These are phyloP conservation scores for Cordyceps farinosa DNA, from an alignment of 2,329 filamentous ascomycete species.

Conservation along the genomic window DNA sequence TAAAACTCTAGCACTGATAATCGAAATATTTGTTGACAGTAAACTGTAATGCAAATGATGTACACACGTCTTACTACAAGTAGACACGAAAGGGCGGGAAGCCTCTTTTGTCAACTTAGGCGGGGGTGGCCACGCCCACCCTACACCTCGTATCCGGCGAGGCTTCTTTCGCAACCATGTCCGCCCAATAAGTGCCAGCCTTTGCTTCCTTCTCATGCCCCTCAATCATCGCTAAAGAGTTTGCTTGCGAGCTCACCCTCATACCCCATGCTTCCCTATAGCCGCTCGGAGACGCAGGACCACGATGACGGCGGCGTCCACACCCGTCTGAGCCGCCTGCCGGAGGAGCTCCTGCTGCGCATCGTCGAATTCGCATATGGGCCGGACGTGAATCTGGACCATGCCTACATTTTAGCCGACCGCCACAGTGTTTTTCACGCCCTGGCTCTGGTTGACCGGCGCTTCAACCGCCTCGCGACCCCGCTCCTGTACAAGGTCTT, in stretches of 20 bases:
- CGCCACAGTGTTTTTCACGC: conserved; percentile 1
- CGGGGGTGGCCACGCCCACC: neutral
- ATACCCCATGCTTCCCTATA: neutral
- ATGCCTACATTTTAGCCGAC: neutral
- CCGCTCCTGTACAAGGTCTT: conserved; percentile 5
- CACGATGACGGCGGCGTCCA: neutral
- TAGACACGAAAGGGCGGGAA: neutral
- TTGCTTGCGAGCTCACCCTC: neutral
- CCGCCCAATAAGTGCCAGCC: neutral
- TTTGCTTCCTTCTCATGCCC: neutral
- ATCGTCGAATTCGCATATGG: conserved; percentile 3
- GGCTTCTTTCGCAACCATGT: neutral
- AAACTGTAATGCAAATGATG: neutral
- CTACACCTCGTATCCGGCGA: neutral
- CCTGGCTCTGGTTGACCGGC: neutral
- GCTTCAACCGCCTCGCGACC: conserved; percentile 1
- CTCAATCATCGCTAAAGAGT: neutral
- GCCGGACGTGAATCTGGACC: neutral
- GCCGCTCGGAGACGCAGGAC: neutral
- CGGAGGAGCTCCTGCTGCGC: conserved; percentile 7
- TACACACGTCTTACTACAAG: neutral
- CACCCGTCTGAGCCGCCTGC: conserved; percentile 2
- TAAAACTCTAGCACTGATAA: too few relatives aligned
- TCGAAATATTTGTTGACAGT: too few relatives aligned
- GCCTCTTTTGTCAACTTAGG: neutral